phyloP scores from a whole-genome alignment of 352 stramenopile species.

The Elongisporangium anandrum region DNA sequence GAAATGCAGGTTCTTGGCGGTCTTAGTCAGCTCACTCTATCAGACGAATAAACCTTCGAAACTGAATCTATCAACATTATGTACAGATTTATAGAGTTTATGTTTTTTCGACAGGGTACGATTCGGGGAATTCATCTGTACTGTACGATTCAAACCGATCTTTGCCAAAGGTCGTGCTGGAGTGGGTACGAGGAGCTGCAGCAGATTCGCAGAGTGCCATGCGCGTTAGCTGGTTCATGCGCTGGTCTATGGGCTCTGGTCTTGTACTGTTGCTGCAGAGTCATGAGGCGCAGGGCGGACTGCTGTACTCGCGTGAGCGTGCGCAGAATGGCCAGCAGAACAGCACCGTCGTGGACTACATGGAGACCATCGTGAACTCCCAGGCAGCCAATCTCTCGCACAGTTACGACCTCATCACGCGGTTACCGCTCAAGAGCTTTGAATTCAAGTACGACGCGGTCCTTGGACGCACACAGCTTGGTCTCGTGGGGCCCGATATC shows the following conservation, averaged over 20 bases:
- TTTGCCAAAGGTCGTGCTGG: background rate
- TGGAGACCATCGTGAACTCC: slow-evolving; percentile 43
- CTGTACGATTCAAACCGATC: background rate
- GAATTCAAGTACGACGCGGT: slow-evolving; percentile 83
- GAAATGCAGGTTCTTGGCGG: too few relatives aligned
- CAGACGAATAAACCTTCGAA: too few relatives aligned
- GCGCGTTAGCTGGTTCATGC: background rate
- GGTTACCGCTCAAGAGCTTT: slow-evolving; percentile 55
- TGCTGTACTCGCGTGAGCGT: slow-evolving; percentile 24
- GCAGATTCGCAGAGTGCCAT: background rate
- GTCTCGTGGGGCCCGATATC: slow-evolving; percentile 59
- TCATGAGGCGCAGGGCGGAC: background rate
- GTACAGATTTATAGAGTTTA: too few relatives aligned
- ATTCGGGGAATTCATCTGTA: too few relatives aligned
- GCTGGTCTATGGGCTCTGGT: background rate
- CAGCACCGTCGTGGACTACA: slow-evolving; percentile 40
- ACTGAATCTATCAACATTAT: too few relatives aligned
- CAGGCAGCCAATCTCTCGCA: slow-evolving; percentile 35
- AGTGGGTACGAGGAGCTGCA: background rate
- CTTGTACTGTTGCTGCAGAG: background rate
- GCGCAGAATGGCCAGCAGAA: slow-evolving; percentile 19
- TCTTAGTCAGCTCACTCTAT: too few relatives aligned
- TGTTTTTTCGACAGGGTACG: too few relatives aligned
- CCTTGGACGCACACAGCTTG: slow-evolving; percentile 59
- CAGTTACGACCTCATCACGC: slow-evolving; percentile 41